Conservation (phyloP, 2,329 filamentous ascomycete genomes). For the Pseudocercospora eumusae region DNA sequence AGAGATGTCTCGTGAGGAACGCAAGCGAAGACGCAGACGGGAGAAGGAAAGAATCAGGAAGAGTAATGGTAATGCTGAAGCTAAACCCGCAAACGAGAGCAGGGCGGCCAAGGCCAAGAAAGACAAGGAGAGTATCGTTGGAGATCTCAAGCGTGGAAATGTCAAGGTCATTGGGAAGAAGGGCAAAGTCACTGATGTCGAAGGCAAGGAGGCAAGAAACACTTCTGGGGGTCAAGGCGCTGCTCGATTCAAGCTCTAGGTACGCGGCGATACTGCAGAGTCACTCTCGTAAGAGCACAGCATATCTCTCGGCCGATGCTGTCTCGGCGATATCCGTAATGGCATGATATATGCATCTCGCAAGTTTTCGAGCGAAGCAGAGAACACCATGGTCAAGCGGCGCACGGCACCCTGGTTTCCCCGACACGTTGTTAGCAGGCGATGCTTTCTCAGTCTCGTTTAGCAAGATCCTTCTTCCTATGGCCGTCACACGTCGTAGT, state of each 20-base stretch:
- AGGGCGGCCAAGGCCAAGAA: slow-evolving; percentile 58
- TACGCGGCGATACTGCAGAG: too few species aligned
- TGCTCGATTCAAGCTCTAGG: slow-evolving; percentile 38
- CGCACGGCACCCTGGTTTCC: too few species aligned
- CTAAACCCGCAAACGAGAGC: slow-evolving; percentile 42
- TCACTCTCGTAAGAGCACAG: too few species aligned
- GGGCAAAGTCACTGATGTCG: slow-evolving; percentile 79
- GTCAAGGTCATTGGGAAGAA: slow-evolving; percentile 91
- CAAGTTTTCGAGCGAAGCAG: too few species aligned
- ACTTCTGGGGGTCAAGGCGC: slow-evolving; percentile 31
- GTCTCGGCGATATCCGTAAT: too few species aligned
- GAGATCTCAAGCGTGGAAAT: slow-evolving; percentile 76
- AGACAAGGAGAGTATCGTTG: slow-evolving; percentile 60
- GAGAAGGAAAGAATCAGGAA: slow-evolving; percentile 85
- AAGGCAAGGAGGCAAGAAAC: slow-evolving; percentile 68
- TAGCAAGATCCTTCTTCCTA: too few species aligned
- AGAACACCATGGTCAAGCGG: too few species aligned
- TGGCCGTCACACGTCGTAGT: too few species aligned
- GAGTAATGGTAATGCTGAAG: slow-evolving; percentile 55
- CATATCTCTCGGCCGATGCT: too few species aligned
- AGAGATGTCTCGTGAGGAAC: slow-evolving; percentile 87
- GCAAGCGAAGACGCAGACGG: slow-evolving; percentile 64
- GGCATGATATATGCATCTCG: too few species aligned
- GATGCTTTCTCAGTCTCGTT: too few species aligned
- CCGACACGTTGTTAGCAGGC: too few species aligned